phyloP scores from a whole-genome alignment of 805 yeast genomes.

The Schwanniomyces polymorphus region DNA sequence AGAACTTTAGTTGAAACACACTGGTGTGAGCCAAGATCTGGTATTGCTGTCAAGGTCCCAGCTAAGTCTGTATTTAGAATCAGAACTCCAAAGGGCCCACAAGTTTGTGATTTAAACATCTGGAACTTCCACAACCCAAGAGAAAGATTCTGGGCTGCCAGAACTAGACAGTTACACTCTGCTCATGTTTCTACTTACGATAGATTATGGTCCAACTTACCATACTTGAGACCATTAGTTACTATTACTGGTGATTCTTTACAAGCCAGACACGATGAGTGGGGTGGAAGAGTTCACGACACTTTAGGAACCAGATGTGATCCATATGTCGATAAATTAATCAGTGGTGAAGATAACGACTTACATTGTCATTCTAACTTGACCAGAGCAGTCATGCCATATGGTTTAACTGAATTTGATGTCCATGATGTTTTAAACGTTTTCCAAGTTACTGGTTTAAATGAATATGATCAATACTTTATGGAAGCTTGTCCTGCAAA shows the following conservation, averaged over 20 bases:
- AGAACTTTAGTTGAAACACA: conserved; percentile 44
- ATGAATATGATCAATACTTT: conserved; percentile 64
- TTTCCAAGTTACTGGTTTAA: conserved; percentile 67
- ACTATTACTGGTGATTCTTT: conserved; percentile 65
- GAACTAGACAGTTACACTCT: conserved; percentile 65
- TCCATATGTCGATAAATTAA: conserved; percentile 63
- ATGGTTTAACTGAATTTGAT: conserved; percentile 63
- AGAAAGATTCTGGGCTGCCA: conserved; percentile 68
- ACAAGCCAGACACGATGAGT: conserved; percentile 55
- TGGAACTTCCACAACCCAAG: conserved; percentile 64
- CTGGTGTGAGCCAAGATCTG: conserved; percentile 54
- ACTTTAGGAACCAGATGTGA: conserved; percentile 69
- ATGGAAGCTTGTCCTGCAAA: conserved; percentile 71
- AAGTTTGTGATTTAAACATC: conserved; percentile 67
- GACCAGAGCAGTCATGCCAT: conserved; percentile 57
- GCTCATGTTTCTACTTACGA: conserved; percentile 63
- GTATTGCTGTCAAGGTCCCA: conserved; percentile 63
- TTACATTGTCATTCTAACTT: conserved; percentile 69
- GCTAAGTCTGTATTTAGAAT: conserved; percentile 59
- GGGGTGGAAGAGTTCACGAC: conserved; percentile 68
- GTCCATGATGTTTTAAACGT: conserved; percentile 71
- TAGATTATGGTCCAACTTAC: conserved; percentile 64
- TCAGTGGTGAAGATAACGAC: conserved; percentile 65
- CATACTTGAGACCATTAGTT: conserved; percentile 62
- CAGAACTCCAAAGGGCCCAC: conserved; percentile 68